Base-by-base conservation (phyloP, 73 alveolate genomes). In the Urostyla sp. region DNA sequence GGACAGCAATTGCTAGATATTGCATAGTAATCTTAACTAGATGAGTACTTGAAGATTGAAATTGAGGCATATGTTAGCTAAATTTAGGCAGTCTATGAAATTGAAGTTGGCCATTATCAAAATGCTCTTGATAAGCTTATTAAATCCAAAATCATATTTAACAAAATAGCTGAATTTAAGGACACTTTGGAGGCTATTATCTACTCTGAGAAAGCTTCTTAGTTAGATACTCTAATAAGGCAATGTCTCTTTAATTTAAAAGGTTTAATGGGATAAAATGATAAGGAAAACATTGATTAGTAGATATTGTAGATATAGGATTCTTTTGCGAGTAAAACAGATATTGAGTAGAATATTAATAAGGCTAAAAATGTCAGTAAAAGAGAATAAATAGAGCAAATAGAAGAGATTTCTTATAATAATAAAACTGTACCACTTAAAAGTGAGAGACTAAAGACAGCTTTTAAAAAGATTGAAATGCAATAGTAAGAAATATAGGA, bases 141-240 rank as follows among this genome's bases (percentile, higher is more conserved):
- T 27, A 87, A 48, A 69, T 85, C 95, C 28, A 77, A 87, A 58
- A 90, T 83, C 52, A 90, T 93, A 54, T 93, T 83, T 69, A 91
- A 89, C 66, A 90, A 90, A 89, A 84, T 93, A 27, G 67, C 92
- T 26, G 75, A 75, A 43, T 73, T 72, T 74, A 93, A 93, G 75
- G 98, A 93, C 69, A 59, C 98, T 0, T 73, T 93, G 43, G 95
- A 93, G 75, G 94, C 93, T 44, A 83, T 91, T 34, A 92, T 87
- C 80, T 93, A 93, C 77, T 84, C 85, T 54, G 98, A 93, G 80
- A 93, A 90, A 83, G 76, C 90, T 5, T 75, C 84, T 46, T 81
- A 89, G 21, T 50, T 93, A 55, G 91, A 90, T 51, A 88, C 98
- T 21, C 83, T 94, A 28, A 76, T 93, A 80, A 77, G 96, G 78